Evolutionary conservation across 345 rosid species (phyloP).

Genomic region (Carallia brachiata): DNA sequence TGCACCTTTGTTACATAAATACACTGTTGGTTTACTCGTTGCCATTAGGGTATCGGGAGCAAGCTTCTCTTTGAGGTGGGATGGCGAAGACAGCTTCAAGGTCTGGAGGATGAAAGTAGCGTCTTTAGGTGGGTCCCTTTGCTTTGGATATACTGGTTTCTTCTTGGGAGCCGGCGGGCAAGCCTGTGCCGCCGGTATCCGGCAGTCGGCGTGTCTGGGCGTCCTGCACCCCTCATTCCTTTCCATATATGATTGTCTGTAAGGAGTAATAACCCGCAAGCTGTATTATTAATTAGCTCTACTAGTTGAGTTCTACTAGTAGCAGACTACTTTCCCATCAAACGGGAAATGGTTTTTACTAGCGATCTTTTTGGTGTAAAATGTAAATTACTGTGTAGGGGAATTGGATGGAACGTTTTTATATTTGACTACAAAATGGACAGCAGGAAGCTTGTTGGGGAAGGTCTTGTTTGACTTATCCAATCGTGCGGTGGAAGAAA

Average conservation of each 20-base stretch:
- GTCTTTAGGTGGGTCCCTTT: slow-evolving; percentile 44
- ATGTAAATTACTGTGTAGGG: background rate
- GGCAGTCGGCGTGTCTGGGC: slow-evolving; percentile 45
- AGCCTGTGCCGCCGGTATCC: slow-evolving; percentile 31
- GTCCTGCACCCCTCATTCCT: slow-evolving; percentile 46
- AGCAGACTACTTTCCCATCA: too few species aligned
- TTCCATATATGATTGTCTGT: slow-evolving; percentile 9
- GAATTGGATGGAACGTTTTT: background rate
- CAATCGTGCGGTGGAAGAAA: slow-evolving; percentile 33
- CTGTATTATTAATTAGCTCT: too few species aligned
- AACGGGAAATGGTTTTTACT: too few species aligned
- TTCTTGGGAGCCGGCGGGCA: slow-evolving; percentile 69
- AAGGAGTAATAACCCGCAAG: background rate
- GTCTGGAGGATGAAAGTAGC: slow-evolving; percentile 72
- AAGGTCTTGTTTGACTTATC: slow-evolving; percentile 31
- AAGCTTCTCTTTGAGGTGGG: slow-evolving; percentile 30
- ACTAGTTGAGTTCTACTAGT: too few species aligned
- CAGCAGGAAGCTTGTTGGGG: slow-evolving; percentile 31
- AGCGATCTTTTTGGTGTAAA: too few species aligned
- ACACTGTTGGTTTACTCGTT: background rate
- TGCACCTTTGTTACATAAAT: too few species aligned
- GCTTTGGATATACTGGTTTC: slow-evolving; percentile 31
- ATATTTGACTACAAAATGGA: background rate
- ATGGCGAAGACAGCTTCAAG: slow-evolving; percentile 51
- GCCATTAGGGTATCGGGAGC: slow-evolving; percentile 7